Base-by-base conservation (phyloP, 345 rosid species). In the Eucalyptus erythrocorys region DNA sequence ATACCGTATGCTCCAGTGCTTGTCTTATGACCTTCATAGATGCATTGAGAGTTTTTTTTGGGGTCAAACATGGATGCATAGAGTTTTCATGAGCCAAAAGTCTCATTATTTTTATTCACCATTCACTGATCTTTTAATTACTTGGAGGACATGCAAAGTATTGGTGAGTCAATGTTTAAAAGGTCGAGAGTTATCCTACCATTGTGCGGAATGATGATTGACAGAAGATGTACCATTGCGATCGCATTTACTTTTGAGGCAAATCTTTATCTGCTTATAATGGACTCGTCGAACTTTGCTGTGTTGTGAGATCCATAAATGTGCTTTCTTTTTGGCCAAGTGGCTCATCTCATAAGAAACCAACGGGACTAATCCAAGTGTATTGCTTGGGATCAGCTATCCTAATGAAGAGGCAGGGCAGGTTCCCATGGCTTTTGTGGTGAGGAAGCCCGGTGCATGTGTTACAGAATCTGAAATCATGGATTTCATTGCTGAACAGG, bases 321-420 rank as follows among this genome's bases (percentile, higher is more conserved):
- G 81, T 71, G 81, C 43, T 34, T 71, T 71, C 43, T 71, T 71
- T 71, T 3, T 42, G 76, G 76, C 37, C n/a, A 64, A 64, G 76
- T 64, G 40, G 71, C 71, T 61, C 32, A 59, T 59, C 6, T 9
- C 21, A 10, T 64, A 64, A 64, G 34, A 6, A 64, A n/a, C 37
- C 37, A n/a, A 64, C 40, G 2, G 15, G 85, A 81, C 85, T 81
- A 34, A 59, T 64, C 40, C 76, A 64, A 13, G 76, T 61, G 37
- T 7, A 14, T n/a, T 49, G 71, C 51, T 49, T 76, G 86, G 43
- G 14, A 27, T 88, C 93, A 96, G 98, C 88, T 96, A 94, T 64
- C 98, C 99, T 10, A 99, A 97, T 89, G 98, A 95, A 94, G 99
- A 95, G 88, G 98, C 98, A 57, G 98, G 99, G 30, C 92, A 96